Base-by-base conservation (phyloP, 495 filamentous ascomycete species). In the Penicillium flavigenum region DNA sequence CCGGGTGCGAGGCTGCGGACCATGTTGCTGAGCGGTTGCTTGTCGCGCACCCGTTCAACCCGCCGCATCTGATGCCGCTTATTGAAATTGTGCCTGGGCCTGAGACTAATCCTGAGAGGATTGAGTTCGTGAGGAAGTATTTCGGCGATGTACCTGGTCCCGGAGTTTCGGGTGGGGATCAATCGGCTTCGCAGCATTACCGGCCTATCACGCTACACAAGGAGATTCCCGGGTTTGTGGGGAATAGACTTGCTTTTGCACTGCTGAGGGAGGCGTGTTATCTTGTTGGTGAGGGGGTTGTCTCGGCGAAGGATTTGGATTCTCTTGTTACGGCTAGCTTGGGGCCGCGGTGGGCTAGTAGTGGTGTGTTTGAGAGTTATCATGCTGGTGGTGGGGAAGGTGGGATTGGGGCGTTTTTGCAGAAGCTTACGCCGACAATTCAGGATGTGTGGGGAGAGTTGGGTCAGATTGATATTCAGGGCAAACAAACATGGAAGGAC, bases 1-100 rank as follows among this genome's bases (percentile, higher is more conserved):
- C 49, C 12, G 41, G 67, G 1, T 63, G 54, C 26, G 62, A 62
- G 17, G 39, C 24, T 2, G 34, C 45, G 0, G 72, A 81, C 68
- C 47, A 65, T 22, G 74, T 82, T 31, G 73, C 67, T 14, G 70
- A 63, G 9, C 70, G 83, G 2, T 60, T 86, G 4, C 54, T 85
- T 0, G 76, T 85, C 5, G 81, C 82, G 19, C 85, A 86, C 62
- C 83, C 83, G 1, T 88, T 83, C 58, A 86, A 87, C 41, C 84
- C 82, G 17, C 85, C 83, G 7, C 81, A 87, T 62, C 73, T 86
- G 29, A 85, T 87, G 77, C 83, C 84, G 0, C 60, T 86, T 0
- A 67, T 86, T n/a, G 83, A 86, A 65, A 66, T 85, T 52, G 84
- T 86, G 1, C 82, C 82, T 0, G 72, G 76, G 0, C 66, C 74